phyloP scores from a whole-genome alignment of 2,329 filamentous ascomycete genomes.

The Fusarium tanahbumbuense region DNA sequence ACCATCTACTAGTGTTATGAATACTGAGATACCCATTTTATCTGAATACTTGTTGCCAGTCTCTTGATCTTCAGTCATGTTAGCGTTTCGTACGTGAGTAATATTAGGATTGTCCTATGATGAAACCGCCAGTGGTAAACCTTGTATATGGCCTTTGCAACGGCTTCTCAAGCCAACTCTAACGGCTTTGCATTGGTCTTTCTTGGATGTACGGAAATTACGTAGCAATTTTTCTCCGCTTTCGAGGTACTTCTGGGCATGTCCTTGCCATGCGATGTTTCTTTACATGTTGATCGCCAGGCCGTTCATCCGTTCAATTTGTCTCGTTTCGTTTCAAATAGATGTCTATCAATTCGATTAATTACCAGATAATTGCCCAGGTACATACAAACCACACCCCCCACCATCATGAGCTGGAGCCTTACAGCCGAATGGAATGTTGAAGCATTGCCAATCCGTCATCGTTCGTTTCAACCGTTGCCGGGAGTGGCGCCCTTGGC shows the following conservation, averaged over 20 bases:
- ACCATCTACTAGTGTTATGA: slow-evolving; percentile 22
- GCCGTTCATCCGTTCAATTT: neutral
- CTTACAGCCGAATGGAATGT: slow-evolving; percentile 22
- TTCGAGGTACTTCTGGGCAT: neutral
- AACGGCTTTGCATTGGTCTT: neutral
- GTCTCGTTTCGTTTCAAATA: slow-evolving; percentile 3
- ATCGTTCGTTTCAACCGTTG: slow-evolving; percentile 35
- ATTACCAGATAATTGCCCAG: neutral
- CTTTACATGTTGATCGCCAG: neutral
- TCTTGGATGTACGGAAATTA: neutral
- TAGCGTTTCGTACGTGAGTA: neutral
- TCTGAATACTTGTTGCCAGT: neutral
- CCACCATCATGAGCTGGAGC: neutral
- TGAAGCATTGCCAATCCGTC: slow-evolving; percentile 12
- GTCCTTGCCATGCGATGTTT: slow-evolving; percentile 7
- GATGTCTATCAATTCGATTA: neutral
- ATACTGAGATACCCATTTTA: slow-evolving; percentile 33
- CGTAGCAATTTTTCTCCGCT: neutral
- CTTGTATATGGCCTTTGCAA: neutral
- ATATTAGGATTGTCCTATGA: neutral
- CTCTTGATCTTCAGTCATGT: neutral
- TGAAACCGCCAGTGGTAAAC: slow-evolving; percentile 1
- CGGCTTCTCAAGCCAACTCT: neutral
- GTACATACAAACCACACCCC: slow-evolving; percentile 1
- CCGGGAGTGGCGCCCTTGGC: slow-evolving; percentile 36